Percentiles rank a stretch among this genome's conserved stretches.
phyloP scores from a whole-genome alignment of 495 filamentous ascomycete species.

The Physcia stellaris region DNA sequence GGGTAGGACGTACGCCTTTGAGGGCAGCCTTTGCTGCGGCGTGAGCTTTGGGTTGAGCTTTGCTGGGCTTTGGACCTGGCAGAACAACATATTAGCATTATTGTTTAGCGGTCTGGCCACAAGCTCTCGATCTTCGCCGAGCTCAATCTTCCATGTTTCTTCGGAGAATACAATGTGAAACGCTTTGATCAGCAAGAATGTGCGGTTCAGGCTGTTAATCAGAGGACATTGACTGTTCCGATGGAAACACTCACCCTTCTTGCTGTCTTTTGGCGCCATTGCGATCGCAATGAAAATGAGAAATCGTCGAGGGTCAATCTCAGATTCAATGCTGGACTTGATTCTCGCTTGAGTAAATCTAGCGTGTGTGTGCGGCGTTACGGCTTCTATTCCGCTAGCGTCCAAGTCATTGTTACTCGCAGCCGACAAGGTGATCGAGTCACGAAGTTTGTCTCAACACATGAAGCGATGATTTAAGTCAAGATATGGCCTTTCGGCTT shows the following conservation, averaged over 20 bases:
- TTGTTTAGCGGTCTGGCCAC: background rate
- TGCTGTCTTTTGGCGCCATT: constrained; percentile 59
- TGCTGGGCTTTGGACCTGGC: constrained; percentile 51
- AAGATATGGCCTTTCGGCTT: too few species aligned
- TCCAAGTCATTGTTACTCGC: too few species aligned
- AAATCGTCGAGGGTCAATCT: too few species aligned
- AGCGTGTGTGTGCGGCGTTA: too few species aligned
- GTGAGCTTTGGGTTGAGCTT: constrained; percentile 63
- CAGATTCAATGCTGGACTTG: too few species aligned
- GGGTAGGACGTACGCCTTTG: constrained; percentile 58
- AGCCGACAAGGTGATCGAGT: too few species aligned
- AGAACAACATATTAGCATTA: constrained; percentile 1
- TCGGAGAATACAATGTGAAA: background rate
- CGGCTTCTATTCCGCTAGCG: too few species aligned
- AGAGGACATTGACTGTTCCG: constrained; percentile 14
- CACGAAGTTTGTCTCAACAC: too few species aligned
- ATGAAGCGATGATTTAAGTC: too few species aligned
- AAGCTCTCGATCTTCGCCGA: background rate
- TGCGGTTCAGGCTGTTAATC: too few species aligned
- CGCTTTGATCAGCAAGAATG: background rate
- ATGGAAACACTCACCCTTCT: constrained; percentile 48
- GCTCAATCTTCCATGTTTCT: background rate
- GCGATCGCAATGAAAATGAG: too few species aligned
- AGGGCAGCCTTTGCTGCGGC: constrained; percentile 88
- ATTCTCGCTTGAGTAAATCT: too few species aligned